Conservation (phyloP, 2,329 filamentous ascomycete species). For the Fusarium paranaense region DNA sequence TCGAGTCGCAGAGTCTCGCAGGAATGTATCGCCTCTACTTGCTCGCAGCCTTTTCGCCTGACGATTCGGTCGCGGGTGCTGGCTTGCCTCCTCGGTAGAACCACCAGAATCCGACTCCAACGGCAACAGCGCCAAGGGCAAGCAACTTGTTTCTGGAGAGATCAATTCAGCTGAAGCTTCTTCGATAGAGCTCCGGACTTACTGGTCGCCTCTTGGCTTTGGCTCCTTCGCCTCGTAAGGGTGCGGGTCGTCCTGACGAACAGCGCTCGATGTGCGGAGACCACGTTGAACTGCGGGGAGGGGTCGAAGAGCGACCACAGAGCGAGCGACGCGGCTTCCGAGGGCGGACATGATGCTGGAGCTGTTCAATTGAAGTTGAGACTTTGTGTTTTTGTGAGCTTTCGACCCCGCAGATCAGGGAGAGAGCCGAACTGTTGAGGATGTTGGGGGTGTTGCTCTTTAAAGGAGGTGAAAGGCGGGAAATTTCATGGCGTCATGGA, state of each 20-base stretch:
- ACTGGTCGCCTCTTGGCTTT: conserved; percentile 24
- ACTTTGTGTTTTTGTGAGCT: not conserved
- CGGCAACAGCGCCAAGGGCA: conserved; percentile 24
- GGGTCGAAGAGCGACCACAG: conserved; percentile 21
- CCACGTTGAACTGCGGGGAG: conserved; percentile 31
- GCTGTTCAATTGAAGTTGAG: not conserved
- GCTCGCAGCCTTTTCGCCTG: conserved; percentile 21
- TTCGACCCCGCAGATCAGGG: conserved; percentile 10
- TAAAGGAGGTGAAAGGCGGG: conserved; percentile 21
- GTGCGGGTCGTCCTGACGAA: conserved; percentile 20
- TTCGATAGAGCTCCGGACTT: not conserved
- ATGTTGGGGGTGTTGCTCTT: conserved; percentile 16
- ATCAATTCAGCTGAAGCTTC: no score
- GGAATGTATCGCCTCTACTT: conserved; percentile 19
- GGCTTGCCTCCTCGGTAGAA: conserved; percentile 36
- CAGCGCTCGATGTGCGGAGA: conserved; percentile 30
- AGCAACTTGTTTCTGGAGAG: conserved; percentile 28
- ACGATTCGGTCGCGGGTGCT: conserved; percentile 8
- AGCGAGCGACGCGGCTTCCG: conserved; percentile 14
- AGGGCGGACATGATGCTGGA: conserved; percentile 21
- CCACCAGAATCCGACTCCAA: conserved; percentile 26
- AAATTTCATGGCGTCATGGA: conserved; percentile 36
- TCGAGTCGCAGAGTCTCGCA: not conserved
- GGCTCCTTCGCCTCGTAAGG: conserved; percentile 33
- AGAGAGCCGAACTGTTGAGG: conserved; percentile 17